Percentiles rank a stretch among this genome's conserved stretches.
Conservation (phyloP, 139 green algal species). For the Coelastrella sp. region DNA sequence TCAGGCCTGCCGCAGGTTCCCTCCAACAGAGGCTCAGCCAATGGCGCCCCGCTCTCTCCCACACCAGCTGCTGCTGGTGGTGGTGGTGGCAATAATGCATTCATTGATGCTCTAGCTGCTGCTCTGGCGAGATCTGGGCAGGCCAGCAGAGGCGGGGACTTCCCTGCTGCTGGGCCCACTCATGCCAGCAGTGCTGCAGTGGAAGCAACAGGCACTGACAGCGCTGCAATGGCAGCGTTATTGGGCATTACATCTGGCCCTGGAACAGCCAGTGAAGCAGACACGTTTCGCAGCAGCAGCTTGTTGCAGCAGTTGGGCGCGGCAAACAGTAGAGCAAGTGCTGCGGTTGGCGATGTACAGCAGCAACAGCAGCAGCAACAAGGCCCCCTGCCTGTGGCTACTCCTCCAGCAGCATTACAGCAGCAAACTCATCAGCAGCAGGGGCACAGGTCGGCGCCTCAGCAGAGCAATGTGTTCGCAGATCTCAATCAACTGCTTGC, state of each 20-base stretch:
- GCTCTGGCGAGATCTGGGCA: neutral
- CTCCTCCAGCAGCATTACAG: neutral
- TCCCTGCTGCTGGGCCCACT: constrained; percentile 1
- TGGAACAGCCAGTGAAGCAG: neutral
- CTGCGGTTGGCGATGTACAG: neutral
- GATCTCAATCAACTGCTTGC: neutral
- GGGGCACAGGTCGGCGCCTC: neutral
- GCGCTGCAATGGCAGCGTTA: neutral
- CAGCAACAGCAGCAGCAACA: constrained; percentile 5
- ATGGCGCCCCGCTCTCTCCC: neutral
- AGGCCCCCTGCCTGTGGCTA: neutral
- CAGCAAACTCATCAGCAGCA: neutral
- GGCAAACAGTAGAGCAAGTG: neutral
- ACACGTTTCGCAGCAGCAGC: neutral
- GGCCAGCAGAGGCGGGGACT: neutral
- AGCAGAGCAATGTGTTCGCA: neutral
- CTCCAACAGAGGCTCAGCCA: neutral
- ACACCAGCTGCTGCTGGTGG: neutral
- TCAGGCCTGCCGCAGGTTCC: neutral
- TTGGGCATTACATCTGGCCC: neutral
- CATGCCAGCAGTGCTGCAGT: constrained; percentile 1
- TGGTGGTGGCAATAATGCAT: neutral
- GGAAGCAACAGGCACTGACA: neutral
- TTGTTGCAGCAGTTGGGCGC: neutral
- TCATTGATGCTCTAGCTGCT: neutral